These are phyloP conservation scores for Leccinum subtestaceum DNA, from an alignment of 768 basidiomycete genomes.

Conservation along the genomic window DNA sequence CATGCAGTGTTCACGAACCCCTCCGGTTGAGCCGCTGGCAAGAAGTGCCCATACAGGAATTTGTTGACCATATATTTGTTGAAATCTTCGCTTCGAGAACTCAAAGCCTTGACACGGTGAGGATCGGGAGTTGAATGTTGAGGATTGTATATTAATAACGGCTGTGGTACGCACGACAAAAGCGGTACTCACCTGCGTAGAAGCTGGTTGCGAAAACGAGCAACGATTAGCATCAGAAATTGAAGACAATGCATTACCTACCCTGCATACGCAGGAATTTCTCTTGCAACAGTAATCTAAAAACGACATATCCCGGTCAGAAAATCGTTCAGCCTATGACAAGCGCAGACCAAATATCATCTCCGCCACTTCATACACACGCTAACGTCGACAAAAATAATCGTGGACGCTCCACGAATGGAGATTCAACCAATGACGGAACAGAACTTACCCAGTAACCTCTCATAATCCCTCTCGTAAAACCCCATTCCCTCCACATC, in stretches of 20 bases:
- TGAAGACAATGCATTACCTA: conserved; percentile 1
- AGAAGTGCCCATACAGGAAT: conserved; percentile 85
- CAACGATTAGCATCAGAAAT: not conserved
- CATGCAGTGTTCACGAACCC: conserved; percentile 45
- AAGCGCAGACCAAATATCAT: not conserved
- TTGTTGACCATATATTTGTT: conserved; percentile 56
- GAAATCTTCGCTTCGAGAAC: conserved; percentile 78
- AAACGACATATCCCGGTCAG: not conserved
- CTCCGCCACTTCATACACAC: not conserved
- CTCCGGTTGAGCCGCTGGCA: conserved; percentile 79
- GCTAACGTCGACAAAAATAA: not conserved
- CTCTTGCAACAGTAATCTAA: conserved; percentile 85
- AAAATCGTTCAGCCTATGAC: not conserved
- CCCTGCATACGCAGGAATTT: conserved; percentile 97
- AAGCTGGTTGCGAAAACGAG: conserved; percentile 43
- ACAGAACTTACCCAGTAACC: conserved; percentile 80
- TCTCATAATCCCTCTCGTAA: conserved; percentile 87
- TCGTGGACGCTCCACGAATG: not conserved
- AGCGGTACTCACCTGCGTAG: conserved; percentile 49
- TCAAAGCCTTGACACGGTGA: conserved; percentile 63
- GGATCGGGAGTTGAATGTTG: no score
- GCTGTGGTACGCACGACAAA: not conserved
- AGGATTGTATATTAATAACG: no score
- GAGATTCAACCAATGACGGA: conserved; percentile 8
- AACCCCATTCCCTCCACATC: conserved; percentile 87